phyloP scores from a whole-genome alignment of 768 basidiomycete species.

The Hebeloma cylindrosporum region DNA sequence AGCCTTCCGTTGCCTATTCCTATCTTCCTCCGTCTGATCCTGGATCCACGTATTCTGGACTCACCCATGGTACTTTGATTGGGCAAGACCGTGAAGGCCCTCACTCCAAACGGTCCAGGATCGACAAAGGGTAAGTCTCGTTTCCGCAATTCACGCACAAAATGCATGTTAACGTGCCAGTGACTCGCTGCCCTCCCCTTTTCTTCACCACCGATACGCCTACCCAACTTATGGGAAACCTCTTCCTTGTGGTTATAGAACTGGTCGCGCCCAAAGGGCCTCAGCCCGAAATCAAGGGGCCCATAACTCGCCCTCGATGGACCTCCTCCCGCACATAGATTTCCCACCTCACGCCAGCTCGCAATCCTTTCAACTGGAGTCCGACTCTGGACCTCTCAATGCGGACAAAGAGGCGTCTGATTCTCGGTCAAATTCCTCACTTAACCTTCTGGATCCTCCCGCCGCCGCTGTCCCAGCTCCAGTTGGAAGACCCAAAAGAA shows the following conservation, averaged over 20 bases:
- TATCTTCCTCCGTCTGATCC: slow-evolving; percentile 86
- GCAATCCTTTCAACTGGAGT: slow-evolving; percentile 47
- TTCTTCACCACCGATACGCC: slow-evolving; percentile 14
- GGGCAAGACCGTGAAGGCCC: slow-evolving; percentile 66
- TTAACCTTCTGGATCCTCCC: slow-evolving; percentile 37
- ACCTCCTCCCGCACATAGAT: slow-evolving; percentile 38
- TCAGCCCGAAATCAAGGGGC: slow-evolving; percentile 65
- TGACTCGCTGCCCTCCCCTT: slow-evolving; percentile 15
- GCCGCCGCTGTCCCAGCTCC: slow-evolving; percentile 18
- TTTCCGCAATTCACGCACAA: slow-evolving; percentile 11
- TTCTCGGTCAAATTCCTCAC: slow-evolving; percentile 64
- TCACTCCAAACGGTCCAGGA: slow-evolving; percentile 69
- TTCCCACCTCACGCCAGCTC: slow-evolving; percentile 36
- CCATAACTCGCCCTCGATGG: slow-evolving; percentile 37
- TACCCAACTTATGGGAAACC: slow-evolving; percentile 23
- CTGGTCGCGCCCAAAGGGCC: slow-evolving; percentile 72
- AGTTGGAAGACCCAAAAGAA: slow-evolving; percentile 37
- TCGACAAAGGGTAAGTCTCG: slow-evolving; percentile 66
- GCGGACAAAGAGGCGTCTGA: slow-evolving; percentile 59
- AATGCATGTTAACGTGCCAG: slow-evolving; percentile 21
- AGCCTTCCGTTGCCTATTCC: slow-evolving; percentile 65
- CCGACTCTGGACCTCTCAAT: slow-evolving; percentile 51
- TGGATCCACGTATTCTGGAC: slow-evolving; percentile 83
- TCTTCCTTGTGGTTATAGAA: slow-evolving; percentile 25
- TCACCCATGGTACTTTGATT: slow-evolving; percentile 64